Evolutionary conservation across 495 filamentous ascomycete genomes (phyloP), one percentile per base, ranked within the genome.

Genomic region (Xylaria curta): DNA sequence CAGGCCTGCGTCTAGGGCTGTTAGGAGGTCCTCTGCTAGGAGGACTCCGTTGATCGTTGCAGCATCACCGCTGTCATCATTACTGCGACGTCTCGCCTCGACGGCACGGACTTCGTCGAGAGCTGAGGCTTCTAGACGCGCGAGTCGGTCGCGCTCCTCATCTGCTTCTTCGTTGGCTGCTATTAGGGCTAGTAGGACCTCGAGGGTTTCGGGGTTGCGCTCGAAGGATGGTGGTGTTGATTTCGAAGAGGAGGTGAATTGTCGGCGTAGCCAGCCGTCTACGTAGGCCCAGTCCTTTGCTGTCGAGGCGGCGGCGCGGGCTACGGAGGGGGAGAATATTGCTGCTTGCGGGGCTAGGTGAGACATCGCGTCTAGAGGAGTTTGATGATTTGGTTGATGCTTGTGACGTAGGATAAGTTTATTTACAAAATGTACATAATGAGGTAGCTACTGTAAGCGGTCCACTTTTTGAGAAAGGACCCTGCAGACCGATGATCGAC

Each of bases 271-370:
- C 94, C 95, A 98, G 80, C 84, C 82, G 83, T 97, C 92, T 75
- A 97, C 85, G 76, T 92, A 93, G 66, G 90, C 88, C 95, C 94
- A 98, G 84, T 97, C 94, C 78, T 93, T 93, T 60, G 92, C 91
- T 13, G 82, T 88, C 74, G 78, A 87, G 76, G 82, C 86, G 76
- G 89, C 89, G 49, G 89, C 87, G 63, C 89, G 87, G 36, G 91
- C 90, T 64, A 91, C 84, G 8, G 89, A 91, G 38, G 91, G 91
- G 12, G 91, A 93, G 84, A 93, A 93, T 65, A 92, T 89, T 51
- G 91, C 90, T 54, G 78, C 66, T 47, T 73, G 74, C 36, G 87
- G 86, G 4, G 85, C 85, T 40, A 87, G 83, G 74, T 87, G 86
- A 15, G 86, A 78, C 87, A 89, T 89, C 69, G 61, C 53, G 28